phyloP scores from a whole-genome alignment of 2,329 filamentous ascomycete genomes.

The Talaromyces sp. region DNA sequence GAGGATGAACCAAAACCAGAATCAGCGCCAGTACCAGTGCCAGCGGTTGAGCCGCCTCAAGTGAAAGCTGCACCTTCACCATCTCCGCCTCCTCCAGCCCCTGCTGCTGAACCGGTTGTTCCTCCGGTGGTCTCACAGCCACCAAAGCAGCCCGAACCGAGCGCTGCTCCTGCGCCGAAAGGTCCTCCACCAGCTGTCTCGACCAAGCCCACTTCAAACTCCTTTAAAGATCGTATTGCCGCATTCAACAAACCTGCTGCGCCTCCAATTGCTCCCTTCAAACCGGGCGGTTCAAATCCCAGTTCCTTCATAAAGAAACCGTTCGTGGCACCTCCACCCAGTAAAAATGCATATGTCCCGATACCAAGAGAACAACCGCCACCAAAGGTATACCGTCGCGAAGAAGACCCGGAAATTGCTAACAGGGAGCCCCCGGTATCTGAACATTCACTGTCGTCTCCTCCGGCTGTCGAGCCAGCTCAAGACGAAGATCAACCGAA shows the following conservation, averaged over 20 bases:
- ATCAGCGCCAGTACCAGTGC: no score
- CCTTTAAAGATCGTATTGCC: slow-evolving; percentile 92
- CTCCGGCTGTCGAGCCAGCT: slow-evolving; percentile 38
- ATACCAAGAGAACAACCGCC: slow-evolving; percentile 65
- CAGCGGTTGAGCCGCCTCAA: slow-evolving; percentile 20
- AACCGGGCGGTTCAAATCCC: slow-evolving; percentile 61
- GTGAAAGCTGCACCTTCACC: slow-evolving; percentile 18
- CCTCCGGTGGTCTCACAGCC: slow-evolving; percentile 23
- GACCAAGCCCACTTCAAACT: slow-evolving; percentile 69
- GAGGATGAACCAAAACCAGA: slow-evolving; percentile 23
- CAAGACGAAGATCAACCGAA: slow-evolving; percentile 77
- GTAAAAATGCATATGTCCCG: slow-evolving; percentile 83
- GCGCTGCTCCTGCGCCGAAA: slow-evolving; percentile 39
- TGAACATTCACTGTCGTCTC: slow-evolving; percentile 25
- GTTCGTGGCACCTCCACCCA: slow-evolving; percentile 91
- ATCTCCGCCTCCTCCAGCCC: slow-evolving; percentile 20
- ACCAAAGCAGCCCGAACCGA: slow-evolving; percentile 22
- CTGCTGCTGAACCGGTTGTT: slow-evolving; percentile 22
- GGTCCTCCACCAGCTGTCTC: slow-evolving; percentile 60
- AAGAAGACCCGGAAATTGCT: slow-evolving; percentile 65
- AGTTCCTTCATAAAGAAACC: slow-evolving; percentile 88
- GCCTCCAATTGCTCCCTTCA: slow-evolving; percentile 83
- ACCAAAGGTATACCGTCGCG: slow-evolving; percentile 73
- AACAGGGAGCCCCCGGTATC: slow-evolving; percentile 32
- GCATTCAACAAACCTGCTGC: slow-evolving; percentile 91